Base-by-base conservation (phyloP, 1,284 basidiomycete genomes). In the Stygiomarasmius scandens region DNA sequence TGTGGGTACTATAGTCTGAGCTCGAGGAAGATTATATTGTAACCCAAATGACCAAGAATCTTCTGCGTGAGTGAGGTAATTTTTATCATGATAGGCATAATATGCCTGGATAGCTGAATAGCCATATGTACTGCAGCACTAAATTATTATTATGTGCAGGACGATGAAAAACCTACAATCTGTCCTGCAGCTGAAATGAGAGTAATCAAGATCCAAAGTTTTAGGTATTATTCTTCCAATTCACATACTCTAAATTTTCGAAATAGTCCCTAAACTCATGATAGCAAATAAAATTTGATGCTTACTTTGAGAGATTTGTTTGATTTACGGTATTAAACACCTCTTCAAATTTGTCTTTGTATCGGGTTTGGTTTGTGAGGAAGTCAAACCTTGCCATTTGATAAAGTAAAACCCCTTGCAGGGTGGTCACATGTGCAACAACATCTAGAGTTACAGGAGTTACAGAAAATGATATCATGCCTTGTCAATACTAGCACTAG, bases 381-480 rank as follows among this genome's bases (percentile, higher is more conserved):
- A 25, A 6, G 44, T 56, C 55, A 36, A 56, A 47, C n/a, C 51
- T 27, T 36, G 55, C 55, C 55, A 56, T 27, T 51, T 56, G 49
- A 16, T 16, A 20, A 34, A 45, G 51, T 12, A 52, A 36, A 22
- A 9, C 46, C 4, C 32, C 55, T 9, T 24, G n/a, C n/a, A n/a
- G n/a, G n/a, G n/a, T n/a, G n/a, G n/a, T n/a, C n/a, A n/a, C n/a
- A n/a, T n/a, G n/a, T n/a, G n/a, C n/a, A n/a, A n/a, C n/a, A n/a
- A n/a, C n/a, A n/a, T n/a, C n/a, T n/a, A n/a, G n/a, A n/a, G n/a
- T n/a, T n/a, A n/a, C n/a, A n/a, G n/a, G n/a, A n/a, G n/a, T 6
- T 5, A 32, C 29, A 32, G 5, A 32, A 32, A 32, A 32, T 5
- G 6, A 6, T 5, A 6, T 32, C 29, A 32, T 12, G 29, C 12